Evolutionary conservation across 129 eudicot genomes (phyloP), one percentile per base, ranked within the genome.

Genomic region (Lactuca saligna): DNA sequence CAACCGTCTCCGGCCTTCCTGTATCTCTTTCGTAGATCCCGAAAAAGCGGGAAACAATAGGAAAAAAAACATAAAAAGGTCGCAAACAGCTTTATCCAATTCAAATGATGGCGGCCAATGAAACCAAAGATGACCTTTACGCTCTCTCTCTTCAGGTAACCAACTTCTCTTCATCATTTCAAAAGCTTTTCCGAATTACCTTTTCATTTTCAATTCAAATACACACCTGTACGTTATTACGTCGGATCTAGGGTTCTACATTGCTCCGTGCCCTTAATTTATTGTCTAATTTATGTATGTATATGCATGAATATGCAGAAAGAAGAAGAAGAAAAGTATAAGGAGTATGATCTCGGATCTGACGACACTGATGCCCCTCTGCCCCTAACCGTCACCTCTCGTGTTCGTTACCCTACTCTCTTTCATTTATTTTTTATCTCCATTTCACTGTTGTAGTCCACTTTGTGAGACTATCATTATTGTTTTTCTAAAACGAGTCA

Each of bases 371-470:
- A 81, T 57, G 54, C 79, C 80, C 85, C 91, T 49, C 77, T 85
- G 63, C 89, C 97, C 57, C 92, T 88, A 42, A 81, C 95, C 61
- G 96, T 93, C 71, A 83, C 99, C 69, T 89, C 99, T 32, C 63
- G 95, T 81, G 99, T 89, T 15, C 53, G 79, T 74, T 74, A 48
- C 15, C 38, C 17, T 51, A 12, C 59, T 54, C 7, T 34, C 15
- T 51, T 16, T 32, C 9, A 31, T 39, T 5, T 13, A 8, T 11
- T 65, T 17, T 17, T 17, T 11, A 7, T 49, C 17, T 42, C n/a
- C 17, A 15, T 29, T 70, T 56, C 29, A 8, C 17, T 69, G 65
- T 25, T 49, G 12, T 35, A 25, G 29, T 65, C 4, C 5, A 29
- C 35, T 11, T 17, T 66, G 5, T 66, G 31, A 31, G 13, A 31